These are phyloP conservation scores for Vaccinium vitisidaea DNA, from an alignment of 148 eudicot species.

Conservation along the genomic window DNA sequence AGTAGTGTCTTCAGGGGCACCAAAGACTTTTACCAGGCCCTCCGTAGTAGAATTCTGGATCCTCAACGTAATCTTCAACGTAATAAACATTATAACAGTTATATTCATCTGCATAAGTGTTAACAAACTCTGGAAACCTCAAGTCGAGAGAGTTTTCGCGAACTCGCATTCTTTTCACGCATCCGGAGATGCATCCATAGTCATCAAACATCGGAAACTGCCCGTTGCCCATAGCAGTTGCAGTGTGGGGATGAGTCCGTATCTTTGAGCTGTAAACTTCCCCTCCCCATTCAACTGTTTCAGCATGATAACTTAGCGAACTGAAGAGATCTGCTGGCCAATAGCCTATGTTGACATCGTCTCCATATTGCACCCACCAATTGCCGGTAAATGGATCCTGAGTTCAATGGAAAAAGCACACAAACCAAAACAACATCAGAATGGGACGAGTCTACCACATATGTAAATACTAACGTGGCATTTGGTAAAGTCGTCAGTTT, in stretches of 20 bases:
- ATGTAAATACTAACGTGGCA: too few species aligned
- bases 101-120: constrained; percentile 35
- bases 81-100: constrained; percentile 37
- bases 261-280: constrained; percentile 59
- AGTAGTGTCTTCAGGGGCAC: constrained; percentile 33
- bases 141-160: constrained; percentile 22
- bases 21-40: constrained; percentile 50
- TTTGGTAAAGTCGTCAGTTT: neutral
- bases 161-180: constrained; percentile 39
- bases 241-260: constrained; percentile 48
- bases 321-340: constrained; percentile 46
- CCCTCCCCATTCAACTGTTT: constrained; percentile 58
- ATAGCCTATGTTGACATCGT: constrained; percentile 52
- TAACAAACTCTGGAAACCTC: constrained; percentile 41
- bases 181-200: constrained; percentile 22
- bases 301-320: constrained; percentile 22
- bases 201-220: constrained; percentile 8
- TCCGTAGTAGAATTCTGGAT: constrained; percentile 65
- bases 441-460: neutral
- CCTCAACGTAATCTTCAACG: constrained; percentile 38
- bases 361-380: constrained; percentile 57
- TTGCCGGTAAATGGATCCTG: constrained; percentile 46
- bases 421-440: neutral
- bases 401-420: neutral
- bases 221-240: constrained; percentile 63